These are phyloP conservation scores for Pseudopyrenochaeta lycopersici DNA, from an alignment of 2,329 filamentous ascomycete genomes.

Conservation along the genomic window DNA sequence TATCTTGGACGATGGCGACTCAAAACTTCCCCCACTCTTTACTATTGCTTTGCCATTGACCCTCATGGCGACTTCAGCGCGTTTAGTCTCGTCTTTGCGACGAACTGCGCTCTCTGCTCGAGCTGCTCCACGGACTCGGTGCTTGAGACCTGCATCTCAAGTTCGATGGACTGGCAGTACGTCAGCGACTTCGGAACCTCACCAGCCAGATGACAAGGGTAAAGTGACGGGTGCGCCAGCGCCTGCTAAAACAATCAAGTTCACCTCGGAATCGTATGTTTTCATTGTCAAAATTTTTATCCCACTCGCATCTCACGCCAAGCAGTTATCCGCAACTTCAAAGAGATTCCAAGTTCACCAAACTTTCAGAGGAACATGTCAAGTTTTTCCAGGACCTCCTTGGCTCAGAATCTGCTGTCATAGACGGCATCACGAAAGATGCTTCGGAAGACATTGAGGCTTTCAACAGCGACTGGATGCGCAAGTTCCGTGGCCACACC, in stretches of 20 bases:
- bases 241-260: conserved; percentile 65
- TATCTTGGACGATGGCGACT: conserved; percentile 24
- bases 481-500: conserved; percentile 93
- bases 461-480: conserved; percentile 99
- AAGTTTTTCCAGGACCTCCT: conserved; percentile 83
- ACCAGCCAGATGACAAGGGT: conserved; percentile 48
- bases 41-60: conserved; percentile 22
- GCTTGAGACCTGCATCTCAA: conserved; percentile 39
- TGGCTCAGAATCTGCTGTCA: conserved; percentile 78
- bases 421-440: conserved; percentile 82
- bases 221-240: conserved; percentile 44
- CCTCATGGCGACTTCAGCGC: conserved; percentile 46
- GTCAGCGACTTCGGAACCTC: conserved; percentile 53
- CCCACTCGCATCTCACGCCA: conserved; percentile 2
- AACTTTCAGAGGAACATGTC: conserved; percentile 81
- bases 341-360: conserved; percentile 77
- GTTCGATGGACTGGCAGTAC: conserved; percentile 47
- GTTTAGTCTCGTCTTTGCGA: conserved; percentile 45
- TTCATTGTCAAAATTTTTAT: background rate
- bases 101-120: conserved; percentile 39
- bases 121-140: conserved; percentile 27
- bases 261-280: conserved; percentile 78
- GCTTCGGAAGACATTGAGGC: conserved; percentile 82
- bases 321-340: conserved; percentile 77
- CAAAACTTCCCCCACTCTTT: conserved; percentile 28